Evolutionary conservation across 345 rosid species (phyloP).

Genomic region (Pistacia vera): DNA sequence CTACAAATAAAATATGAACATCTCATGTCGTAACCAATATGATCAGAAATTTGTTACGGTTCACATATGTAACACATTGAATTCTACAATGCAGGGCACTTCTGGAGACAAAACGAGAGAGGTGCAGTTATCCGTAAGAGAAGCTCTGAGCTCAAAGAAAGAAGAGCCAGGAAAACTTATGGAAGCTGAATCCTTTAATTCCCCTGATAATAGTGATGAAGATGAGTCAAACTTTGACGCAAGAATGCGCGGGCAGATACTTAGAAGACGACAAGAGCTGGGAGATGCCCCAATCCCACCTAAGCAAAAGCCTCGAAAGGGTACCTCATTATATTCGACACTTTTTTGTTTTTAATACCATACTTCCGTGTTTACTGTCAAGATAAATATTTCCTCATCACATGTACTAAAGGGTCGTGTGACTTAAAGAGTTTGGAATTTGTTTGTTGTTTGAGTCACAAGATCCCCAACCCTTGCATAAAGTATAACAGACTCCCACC

Average conservation of each 20-base stretch:
- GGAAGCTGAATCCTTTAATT: slow-evolving; percentile 40
- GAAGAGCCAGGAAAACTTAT: slow-evolving; percentile 48
- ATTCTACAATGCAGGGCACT: slow-evolving; percentile 50
- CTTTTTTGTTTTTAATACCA: neutral
- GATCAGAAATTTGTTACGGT: neutral
- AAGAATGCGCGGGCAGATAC: slow-evolving; percentile 81
- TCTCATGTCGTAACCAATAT: neutral
- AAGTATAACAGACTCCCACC: neutral
- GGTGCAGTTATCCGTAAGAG: slow-evolving; percentile 70
- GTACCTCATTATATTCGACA: slow-evolving; percentile 29
- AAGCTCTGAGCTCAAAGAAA: slow-evolving; percentile 71
- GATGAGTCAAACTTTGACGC: slow-evolving; percentile 85
- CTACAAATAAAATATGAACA: neutral
- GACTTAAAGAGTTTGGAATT: too few species aligned
- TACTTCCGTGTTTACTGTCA: too few species aligned
- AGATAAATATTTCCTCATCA: too few species aligned
- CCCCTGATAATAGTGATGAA: slow-evolving; percentile 43
- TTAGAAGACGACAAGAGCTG: slow-evolving; percentile 62
- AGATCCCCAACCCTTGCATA: too few species aligned
- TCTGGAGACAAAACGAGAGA: slow-evolving; percentile 63
- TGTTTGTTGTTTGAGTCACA: too few species aligned
- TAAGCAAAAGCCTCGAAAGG: slow-evolving; percentile 48
- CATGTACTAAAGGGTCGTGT: too few species aligned
- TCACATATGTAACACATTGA: neutral
- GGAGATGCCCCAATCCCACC: slow-evolving; percentile 55